Evolutionary conservation across 495 filamentous ascomycete genomes (phyloP).

Genomic region (Patellaria atrata): DNA sequence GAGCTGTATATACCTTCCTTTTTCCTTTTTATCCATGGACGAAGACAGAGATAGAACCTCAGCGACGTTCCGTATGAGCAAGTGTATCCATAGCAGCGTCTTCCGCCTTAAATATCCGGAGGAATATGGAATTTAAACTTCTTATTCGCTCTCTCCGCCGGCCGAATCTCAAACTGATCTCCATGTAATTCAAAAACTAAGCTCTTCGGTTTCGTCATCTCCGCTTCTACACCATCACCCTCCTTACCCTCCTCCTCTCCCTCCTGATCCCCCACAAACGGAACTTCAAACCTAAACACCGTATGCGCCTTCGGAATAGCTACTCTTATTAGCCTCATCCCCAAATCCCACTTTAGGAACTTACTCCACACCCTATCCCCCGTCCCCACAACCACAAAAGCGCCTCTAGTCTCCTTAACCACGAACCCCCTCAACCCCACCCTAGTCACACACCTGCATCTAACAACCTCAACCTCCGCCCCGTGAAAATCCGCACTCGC

Average conservation of each 20-base stretch:
- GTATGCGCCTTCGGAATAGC: conserved; percentile 76
- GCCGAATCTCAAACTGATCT: conserved; percentile 67
- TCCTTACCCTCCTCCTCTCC: conserved; percentile 10
- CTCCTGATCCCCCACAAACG: conserved; percentile 27
- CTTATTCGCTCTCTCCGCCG: conserved; percentile 72
- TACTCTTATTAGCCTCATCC: conserved; percentile 1
- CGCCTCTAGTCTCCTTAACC: conserved; percentile 72
- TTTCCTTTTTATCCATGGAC: too few species aligned
- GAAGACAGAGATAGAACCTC: too few species aligned
- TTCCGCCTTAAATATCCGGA: conserved; percentile 23
- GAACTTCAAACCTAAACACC: conserved; percentile 64
- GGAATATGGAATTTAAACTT: conserved; percentile 59
- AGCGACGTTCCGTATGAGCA: too few species aligned
- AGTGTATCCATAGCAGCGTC: too few species aligned
- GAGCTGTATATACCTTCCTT: too few species aligned
- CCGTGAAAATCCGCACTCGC: conserved; percentile 83
- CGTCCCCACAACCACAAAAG: conserved; percentile 68
- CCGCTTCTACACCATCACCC: neutral
- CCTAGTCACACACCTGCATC: conserved; percentile 61
- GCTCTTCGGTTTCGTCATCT: conserved; percentile 21
- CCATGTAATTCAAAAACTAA: conserved; percentile 81
- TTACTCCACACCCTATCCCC: conserved; percentile 46
- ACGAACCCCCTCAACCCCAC: conserved; percentile 80
- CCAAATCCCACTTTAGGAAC: conserved; percentile 12
- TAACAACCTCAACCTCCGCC: conserved; percentile 66